A percentile compares a stretch with the other conserved stretches of the same genome.
These are phyloP conservation scores for Codiaeum variegatum DNA, from an alignment of 441 rosid genomes.

Conservation along the genomic window DNA sequence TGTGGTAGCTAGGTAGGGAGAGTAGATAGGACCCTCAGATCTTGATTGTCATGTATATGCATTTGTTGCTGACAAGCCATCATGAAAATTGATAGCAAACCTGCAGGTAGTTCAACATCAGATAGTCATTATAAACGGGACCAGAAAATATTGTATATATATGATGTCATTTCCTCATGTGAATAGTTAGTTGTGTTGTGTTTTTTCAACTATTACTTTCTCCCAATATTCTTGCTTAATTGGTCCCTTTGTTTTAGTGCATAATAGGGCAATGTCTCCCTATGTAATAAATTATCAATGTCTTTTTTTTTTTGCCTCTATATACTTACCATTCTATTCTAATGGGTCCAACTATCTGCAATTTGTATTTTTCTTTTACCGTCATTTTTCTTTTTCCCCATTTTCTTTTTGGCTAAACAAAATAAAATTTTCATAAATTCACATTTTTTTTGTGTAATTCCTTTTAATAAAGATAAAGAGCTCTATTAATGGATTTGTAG, in stretches of 20 bases:
- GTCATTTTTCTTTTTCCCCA: too few relatives aligned
- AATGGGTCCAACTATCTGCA: too few relatives aligned
- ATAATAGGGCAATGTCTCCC: background rate
- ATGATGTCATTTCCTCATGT: background rate
- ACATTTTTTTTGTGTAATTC: too few relatives aligned
- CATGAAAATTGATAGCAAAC: constrained; percentile 12
- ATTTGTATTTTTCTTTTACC: too few relatives aligned
- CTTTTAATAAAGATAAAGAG: too few relatives aligned
- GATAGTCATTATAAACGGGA: constrained; percentile 6
- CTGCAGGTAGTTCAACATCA: background rate
- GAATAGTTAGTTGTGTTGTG: too few relatives aligned
- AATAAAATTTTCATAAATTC: too few relatives aligned
- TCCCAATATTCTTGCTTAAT: constrained; percentile 7
- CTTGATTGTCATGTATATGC: background rate
- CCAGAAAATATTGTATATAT: background rate
- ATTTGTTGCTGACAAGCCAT: background rate
- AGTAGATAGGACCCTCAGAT: background rate
- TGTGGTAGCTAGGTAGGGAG: too few relatives aligned
- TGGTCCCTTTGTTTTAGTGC: background rate
- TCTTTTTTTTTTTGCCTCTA: too few relatives aligned
- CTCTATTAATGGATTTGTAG: too few relatives aligned
- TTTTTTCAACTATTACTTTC: constrained; percentile 8
- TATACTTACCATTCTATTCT: too few relatives aligned
- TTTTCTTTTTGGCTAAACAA: too few relatives aligned
- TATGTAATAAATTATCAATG: background rate